Evolutionary conservation across 345 rosid species (phyloP), one percentile per base, ranked within the genome.

Genomic region (Salix purpurea): DNA sequence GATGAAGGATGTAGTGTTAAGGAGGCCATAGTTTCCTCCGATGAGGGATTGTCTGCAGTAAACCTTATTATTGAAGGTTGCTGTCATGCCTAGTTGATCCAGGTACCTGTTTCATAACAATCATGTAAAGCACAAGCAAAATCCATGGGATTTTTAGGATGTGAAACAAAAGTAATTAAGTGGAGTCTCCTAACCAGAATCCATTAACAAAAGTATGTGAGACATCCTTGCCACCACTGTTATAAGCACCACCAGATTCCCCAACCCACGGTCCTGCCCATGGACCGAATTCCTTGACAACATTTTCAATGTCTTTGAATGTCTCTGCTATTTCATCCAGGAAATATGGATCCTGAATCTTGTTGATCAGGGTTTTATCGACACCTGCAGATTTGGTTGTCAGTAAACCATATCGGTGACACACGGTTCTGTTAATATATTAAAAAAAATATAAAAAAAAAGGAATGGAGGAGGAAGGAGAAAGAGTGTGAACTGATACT

Each of bases 211-310:
- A 91, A n/a, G 88, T 84, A 67, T 83, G 85, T 0, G 90, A 86
- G 8, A 91, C 92, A 50, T 85, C 84, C 76, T 83, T 89, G 72
- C 94, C 88, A 13, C 97, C 94, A 58, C 92, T 88, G 65, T 90
- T 91, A 67, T 83, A 90, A 76, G 91, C 91, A 61, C 94, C 92
- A 52, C 91, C 91, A 10, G 94, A 50, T 84, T 91, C 97, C 6
- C 92, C 88, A 64, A 91, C 88, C 91, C 94, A 91, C 0, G 91
- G 76, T 16, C 79, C 84, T 9, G 89, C 61, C 89, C 91, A 86
- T 2, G 91, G 89, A 1, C 88, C 91, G 8, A 77, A 83, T 26
- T 74, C 58, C 32, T 79, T 48, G 4, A 85, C 76, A 5, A 75
- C 72, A 0, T 46, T 56, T 30, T 67, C 28, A 4, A 85, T 32